Evolutionary conservation across 495 filamentous ascomycete species (phyloP).

Genomic region (Chaetomium tenue): DNA sequence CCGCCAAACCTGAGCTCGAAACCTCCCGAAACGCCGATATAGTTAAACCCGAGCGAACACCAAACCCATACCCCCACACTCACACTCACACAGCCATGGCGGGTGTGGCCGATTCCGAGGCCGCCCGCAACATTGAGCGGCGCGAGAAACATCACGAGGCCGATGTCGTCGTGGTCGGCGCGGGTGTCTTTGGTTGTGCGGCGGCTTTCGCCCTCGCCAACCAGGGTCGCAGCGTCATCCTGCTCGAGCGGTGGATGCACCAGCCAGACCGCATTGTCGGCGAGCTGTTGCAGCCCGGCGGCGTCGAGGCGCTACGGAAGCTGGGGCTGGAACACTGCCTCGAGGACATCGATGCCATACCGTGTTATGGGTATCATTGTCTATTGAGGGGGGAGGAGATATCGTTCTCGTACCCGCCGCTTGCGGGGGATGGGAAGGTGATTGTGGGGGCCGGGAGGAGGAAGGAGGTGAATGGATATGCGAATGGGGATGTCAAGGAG

Average conservation of each 20-base stretch:
- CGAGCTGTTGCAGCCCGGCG: conserved; percentile 91
- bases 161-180: conserved; percentile 88
- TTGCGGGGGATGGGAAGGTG: conserved; percentile 34
- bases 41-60: neutral
- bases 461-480: conserved; percentile 21
- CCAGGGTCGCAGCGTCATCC: conserved; percentile 86
- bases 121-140: conserved; percentile 42
- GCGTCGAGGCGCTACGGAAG: conserved; percentile 73
- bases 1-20: neutral
- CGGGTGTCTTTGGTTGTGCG: conserved; percentile 85
- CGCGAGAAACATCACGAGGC: conserved; percentile 48
- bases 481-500: conserved; percentile 21
- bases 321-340: conserved; percentile 79
- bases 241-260: conserved; percentile 84
- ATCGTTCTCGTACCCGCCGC: conserved; percentile 69
- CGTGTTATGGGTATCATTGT: conserved; percentile 80
- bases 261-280: conserved; percentile 97
- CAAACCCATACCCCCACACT: neutral
- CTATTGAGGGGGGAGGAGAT: conserved; percentile 78
- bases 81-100: conserved; percentile 21
- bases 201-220: conserved; percentile 74
- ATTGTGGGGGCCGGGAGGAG: neutral
- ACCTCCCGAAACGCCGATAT: neutral
- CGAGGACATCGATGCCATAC: conserved; percentile 83
- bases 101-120: conserved; percentile 24